Conservation (phyloP, 106 monocot species). For the Narthecium ossifragum region DNA sequence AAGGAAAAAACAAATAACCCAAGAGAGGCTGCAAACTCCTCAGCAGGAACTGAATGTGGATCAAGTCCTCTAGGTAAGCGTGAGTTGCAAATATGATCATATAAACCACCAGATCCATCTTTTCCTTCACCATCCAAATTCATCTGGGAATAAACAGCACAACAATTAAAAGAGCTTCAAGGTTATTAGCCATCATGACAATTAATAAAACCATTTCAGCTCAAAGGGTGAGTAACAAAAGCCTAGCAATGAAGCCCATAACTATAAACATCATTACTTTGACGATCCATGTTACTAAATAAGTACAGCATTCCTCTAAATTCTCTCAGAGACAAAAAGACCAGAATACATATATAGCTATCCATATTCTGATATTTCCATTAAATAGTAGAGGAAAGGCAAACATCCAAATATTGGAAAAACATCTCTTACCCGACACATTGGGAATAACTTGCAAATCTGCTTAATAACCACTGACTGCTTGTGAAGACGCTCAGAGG, state of each 20-base stretch:
- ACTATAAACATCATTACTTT: too few species aligned
- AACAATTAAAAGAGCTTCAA: too few species aligned
- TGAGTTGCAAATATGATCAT: slow-evolving; percentile 85
- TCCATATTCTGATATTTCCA: too few species aligned
- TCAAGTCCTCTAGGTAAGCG: slow-evolving; percentile 93
- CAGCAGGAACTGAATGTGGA: slow-evolving; percentile 93
- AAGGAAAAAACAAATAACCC: slow-evolving; percentile 40
- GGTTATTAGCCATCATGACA: too few species aligned
- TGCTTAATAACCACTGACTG: slow-evolving; percentile 76
- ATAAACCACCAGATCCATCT: slow-evolving; percentile 39
- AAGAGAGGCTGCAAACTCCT: slow-evolving; percentile 88
- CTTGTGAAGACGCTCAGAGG: slow-evolving; percentile 72
- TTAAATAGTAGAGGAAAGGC: too few species aligned
- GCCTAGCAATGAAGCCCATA: too few species aligned
- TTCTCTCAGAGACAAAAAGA: too few species aligned
- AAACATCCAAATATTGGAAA: background rate
- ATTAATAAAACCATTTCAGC: too few species aligned
- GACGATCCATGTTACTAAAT: too few species aligned
- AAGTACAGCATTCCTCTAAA: too few species aligned
- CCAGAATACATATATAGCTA: too few species aligned
- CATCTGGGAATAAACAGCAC: slow-evolving; percentile 57
- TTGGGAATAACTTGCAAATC: slow-evolving; percentile 75
- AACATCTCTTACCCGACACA: slow-evolving; percentile 55
- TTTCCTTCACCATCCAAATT: slow-evolving; percentile 49
- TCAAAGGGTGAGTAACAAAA: too few species aligned